phyloP scores from a whole-genome alignment of 345 rosid species.

The Brassica napus region Da-Ae NC_063450.1:46522501-46523000 shows the following conservation, averaged over 20 bases:
- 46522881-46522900: constrained; percentile 10
- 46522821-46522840: not conserved
- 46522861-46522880: not conserved
- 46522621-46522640: constrained; percentile 48
- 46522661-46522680: constrained; percentile 51
- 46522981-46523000: constrained; percentile 37
- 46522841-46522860: not conserved
- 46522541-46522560: constrained; percentile 78
- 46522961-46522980: constrained; percentile 35
- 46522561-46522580: constrained; percentile 52
- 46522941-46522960: constrained; percentile 14
- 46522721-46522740: constrained; percentile 69
- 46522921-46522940: constrained; percentile 43
- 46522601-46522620: constrained; percentile 68
- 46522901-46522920: constrained; percentile 35
- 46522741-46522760: constrained; percentile 42
- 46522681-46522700: constrained; percentile 49
- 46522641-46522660: constrained; percentile 60
- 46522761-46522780: not conserved
- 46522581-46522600: constrained; percentile 53
- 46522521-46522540: constrained; percentile 72
- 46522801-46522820: not conserved
- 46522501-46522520: constrained; percentile 48
- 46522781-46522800: not conserved
- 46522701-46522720: constrained; percentile 51